Evolutionary conservation across 495 filamentous ascomycete genomes (phyloP).

Genomic region (Aspergillus homomorphus): DNA sequence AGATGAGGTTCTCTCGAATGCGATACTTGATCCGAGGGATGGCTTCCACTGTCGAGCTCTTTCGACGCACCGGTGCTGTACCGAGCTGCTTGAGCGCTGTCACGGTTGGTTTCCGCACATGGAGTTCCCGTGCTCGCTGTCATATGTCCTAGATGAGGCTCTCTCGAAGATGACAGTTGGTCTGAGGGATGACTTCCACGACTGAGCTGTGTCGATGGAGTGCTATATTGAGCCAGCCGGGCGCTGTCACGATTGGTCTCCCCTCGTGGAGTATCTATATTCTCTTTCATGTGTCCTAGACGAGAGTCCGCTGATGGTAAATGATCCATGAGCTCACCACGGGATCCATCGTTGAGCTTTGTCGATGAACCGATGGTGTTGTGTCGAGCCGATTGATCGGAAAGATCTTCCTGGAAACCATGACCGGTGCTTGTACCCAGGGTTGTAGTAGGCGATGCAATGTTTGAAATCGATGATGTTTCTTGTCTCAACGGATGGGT

Average conservation of each 20-base stretch:
- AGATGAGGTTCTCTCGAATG: neutral
- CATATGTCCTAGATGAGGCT: neutral
- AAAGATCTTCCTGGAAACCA: neutral
- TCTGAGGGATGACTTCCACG: neutral
- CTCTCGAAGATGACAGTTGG: neutral
- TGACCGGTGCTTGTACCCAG: neutral
- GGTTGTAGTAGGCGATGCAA: neutral
- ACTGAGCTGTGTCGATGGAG: too few relatives aligned
- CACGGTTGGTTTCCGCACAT: neutral
- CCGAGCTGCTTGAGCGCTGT: neutral
- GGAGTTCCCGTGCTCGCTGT: neutral
- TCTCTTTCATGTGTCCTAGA: too few relatives aligned
- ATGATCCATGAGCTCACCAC: too few relatives aligned
- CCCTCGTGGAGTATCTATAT: too few relatives aligned
- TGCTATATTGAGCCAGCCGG: too few relatives aligned
- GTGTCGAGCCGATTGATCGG: neutral
- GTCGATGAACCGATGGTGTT: neutral
- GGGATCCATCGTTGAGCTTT: too few relatives aligned
- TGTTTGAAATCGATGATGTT: neutral
- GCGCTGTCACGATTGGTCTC: too few relatives aligned
- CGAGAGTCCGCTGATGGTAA: too few relatives aligned
- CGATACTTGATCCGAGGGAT: neutral
- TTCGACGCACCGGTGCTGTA: neutral
- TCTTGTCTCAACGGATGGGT: neutral
- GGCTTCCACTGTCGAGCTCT: neutral